Conservation (phyloP, 176 grass and related monocot species). For the Poa pratensis region DNA sequence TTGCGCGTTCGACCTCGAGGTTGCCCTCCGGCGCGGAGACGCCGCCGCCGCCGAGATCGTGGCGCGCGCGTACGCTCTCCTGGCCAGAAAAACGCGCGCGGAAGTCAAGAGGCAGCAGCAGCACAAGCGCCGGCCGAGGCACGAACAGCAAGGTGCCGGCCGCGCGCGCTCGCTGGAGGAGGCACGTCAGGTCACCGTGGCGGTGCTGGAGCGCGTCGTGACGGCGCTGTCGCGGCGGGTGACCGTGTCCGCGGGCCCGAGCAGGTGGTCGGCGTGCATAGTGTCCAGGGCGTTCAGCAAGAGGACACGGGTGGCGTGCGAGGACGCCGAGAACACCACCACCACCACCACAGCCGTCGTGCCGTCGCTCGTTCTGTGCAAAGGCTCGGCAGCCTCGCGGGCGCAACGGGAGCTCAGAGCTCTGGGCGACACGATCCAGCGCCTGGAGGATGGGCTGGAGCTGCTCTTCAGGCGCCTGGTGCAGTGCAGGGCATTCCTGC, state of each 20-base stretch:
- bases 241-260: background rate
- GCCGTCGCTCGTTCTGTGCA: conserved; percentile 13
- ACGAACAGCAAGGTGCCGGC: background rate
- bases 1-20: conserved; percentile 35
- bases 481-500: conserved; percentile 55
- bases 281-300: conserved; percentile 44
- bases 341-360: background rate
- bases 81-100: conserved; percentile 31
- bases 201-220: conserved; percentile 42
- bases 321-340: background rate
- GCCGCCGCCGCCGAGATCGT: background rate
- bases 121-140: conserved; percentile 6
- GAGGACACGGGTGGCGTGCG: conserved; percentile 45
- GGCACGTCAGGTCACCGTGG: conserved; percentile 35
- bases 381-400: conserved; percentile 10
- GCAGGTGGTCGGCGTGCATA: conserved; percentile 48
- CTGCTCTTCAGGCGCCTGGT: conserved; percentile 51
- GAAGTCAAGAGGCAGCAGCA: conserved; percentile 37
- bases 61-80: conserved; percentile 12
- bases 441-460: conserved; percentile 55
- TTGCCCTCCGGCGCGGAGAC: conserved; percentile 42
- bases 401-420: conserved; percentile 37
- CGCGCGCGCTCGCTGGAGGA: conserved; percentile 31
- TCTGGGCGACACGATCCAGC: conserved; percentile 48
- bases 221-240: conserved; percentile 30